phyloP scores from a whole-genome alignment of 2,329 filamentous ascomycete species.

The Chaetomium sp. region DNA sequence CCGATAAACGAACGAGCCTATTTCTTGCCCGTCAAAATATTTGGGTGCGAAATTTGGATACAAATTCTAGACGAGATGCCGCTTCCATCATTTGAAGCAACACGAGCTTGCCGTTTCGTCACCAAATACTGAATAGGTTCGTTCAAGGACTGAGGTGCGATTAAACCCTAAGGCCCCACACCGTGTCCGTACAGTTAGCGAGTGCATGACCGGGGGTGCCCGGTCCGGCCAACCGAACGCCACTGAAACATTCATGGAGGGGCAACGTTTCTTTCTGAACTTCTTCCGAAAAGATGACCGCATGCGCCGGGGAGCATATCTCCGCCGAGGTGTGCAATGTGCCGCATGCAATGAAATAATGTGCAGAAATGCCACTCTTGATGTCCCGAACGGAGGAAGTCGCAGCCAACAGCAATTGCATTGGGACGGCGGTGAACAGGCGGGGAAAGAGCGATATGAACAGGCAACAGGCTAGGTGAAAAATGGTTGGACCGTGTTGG shows the following conservation, averaged over 20 bases:
- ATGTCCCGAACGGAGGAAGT: not conserved
- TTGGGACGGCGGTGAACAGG: not conserved
- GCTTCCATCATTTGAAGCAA: not conserved
- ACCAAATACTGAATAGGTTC: no score
- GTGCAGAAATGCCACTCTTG: not conserved
- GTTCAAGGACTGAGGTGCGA: conserved; percentile 1
- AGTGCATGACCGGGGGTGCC: not conserved
- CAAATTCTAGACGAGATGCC: not conserved
- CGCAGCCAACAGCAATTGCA: not conserved
- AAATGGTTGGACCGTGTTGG: not conserved
- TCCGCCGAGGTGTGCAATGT: not conserved
- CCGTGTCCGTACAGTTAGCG: conserved; percentile 22
- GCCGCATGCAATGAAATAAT: not conserved
- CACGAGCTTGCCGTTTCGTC: not conserved
- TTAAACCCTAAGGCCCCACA: conserved; percentile 13
- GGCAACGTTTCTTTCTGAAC: conserved; percentile 1
- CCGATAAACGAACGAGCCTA: not conserved
- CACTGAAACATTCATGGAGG: conserved; percentile 16
- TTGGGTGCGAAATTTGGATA: not conserved
- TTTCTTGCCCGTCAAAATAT: not conserved
- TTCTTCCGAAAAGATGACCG: not conserved
- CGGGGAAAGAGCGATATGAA: not conserved
- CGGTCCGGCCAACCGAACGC: not conserved
- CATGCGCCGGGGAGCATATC: conserved; percentile 1
- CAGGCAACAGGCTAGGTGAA: not conserved